phyloP scores from a whole-genome alignment of 1,284 basidiomycete genomes.

The Pseudozyma pruni region DNA sequence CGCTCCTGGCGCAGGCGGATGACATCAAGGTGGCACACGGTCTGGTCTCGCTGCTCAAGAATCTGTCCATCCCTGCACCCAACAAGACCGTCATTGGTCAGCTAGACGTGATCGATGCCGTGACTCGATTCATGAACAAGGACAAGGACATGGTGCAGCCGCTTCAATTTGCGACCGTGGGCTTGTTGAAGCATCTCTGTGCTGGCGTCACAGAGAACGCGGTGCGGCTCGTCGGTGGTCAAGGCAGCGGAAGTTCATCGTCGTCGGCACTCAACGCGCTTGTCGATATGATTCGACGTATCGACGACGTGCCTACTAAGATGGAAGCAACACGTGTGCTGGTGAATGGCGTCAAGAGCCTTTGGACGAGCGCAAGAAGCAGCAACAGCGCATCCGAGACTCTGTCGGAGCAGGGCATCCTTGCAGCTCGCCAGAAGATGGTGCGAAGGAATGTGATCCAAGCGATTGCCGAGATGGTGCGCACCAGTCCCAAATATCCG shows the following conservation, averaged over 20 bases:
- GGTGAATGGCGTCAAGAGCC: conserved; percentile 76
- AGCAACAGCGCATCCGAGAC: not conserved
- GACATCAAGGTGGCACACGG: conserved; percentile 60
- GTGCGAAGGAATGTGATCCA: conserved; percentile 38
- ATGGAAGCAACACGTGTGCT: conserved; percentile 89
- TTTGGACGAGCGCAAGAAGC: conserved; percentile 42
- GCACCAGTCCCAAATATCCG: conserved; percentile 81
- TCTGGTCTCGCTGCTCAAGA: conserved; percentile 55
- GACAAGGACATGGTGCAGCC: conserved; percentile 68
- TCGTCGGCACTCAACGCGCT: conserved; percentile 75
- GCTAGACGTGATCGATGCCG: conserved; percentile 28
- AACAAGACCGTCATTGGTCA: conserved; percentile 54
- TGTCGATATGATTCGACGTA: conserved; percentile 79
- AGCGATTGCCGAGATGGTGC: conserved; percentile 78
- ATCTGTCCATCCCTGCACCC: conserved; percentile 56
- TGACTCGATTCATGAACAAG: conserved; percentile 33
- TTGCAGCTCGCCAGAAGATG: conserved; percentile 18
- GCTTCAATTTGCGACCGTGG: conserved; percentile 87
- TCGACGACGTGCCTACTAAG: conserved; percentile 82
- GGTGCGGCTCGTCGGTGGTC: conserved; percentile 74
- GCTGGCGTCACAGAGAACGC: conserved; percentile 71
- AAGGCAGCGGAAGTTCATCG: not conserved
- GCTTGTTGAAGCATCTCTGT: conserved; percentile 87
- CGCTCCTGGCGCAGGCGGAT: conserved; percentile 34
- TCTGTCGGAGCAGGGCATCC: not conserved